Evolutionary conservation across 352 stramenopile species (phyloP).

Genomic region (Pelagophyceae sp.): DNA sequence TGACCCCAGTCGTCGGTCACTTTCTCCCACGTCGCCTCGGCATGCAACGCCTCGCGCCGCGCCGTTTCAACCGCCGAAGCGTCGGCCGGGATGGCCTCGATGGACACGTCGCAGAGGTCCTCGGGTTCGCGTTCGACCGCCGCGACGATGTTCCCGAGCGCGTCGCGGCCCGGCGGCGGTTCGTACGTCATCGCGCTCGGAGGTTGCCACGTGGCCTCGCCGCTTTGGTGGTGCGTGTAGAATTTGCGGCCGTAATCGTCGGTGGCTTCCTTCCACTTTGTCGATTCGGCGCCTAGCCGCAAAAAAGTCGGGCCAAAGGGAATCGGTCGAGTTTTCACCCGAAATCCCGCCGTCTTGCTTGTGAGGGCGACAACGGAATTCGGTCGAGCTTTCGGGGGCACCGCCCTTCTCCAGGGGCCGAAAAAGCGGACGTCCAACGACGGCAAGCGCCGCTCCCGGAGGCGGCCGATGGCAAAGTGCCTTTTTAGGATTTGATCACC

Average conservation of each 20-base stretch:
- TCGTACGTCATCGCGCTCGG: constrained; percentile 35
- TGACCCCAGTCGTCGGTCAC: constrained; percentile 2
- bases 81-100: constrained; percentile 7
- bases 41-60: constrained; percentile 15
- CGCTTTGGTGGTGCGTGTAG: constrained; percentile 38
- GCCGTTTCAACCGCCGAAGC: background rate
- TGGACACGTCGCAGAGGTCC: background rate
- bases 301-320: no score
- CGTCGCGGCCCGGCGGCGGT: constrained; percentile 31
- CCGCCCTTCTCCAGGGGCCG: no score
- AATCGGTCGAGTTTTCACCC: no score
- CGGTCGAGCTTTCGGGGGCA: no score
- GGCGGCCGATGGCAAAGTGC: no score
- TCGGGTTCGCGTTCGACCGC: background rate
- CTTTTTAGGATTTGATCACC: no score
- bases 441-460: no score
- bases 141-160: constrained; percentile 28
- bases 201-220: constrained; percentile 33
- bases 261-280: constrained; percentile 33
- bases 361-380: no score
- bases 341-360: no score
- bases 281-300: no score
- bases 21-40: background rate
- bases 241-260: constrained; percentile 44
- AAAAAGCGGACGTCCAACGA: no score